Percentiles rank a stretch among this genome's conserved stretches.
Conservation (phyloP, 2,329 filamentous ascomycete genomes). For the Beauveria caledonica region DNA sequence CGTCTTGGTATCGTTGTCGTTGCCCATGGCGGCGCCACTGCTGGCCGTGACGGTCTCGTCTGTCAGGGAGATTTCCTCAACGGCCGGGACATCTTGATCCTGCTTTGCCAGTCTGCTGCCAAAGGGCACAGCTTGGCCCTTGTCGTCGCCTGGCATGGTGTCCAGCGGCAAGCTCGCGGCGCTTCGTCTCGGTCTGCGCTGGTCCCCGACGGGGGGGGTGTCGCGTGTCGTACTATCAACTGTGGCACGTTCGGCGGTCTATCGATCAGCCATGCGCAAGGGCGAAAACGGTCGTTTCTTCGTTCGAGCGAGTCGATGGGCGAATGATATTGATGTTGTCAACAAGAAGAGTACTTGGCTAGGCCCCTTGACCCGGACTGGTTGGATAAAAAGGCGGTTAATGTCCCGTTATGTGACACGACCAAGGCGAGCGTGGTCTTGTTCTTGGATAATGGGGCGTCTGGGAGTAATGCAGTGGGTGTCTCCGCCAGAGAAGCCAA, state of each 20-base stretch:
- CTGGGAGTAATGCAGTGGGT: neutral
- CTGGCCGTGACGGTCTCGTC: neutral
- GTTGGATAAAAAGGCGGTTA: neutral
- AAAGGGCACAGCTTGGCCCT: neutral
- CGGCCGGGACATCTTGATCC: neutral
- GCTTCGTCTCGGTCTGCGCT: neutral
- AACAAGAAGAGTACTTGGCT: neutral
- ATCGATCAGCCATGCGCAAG: neutral
- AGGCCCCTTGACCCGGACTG: neutral
- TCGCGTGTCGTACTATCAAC: neutral
- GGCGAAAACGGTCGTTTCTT: neutral
- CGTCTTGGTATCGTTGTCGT: neutral
- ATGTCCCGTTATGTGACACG: neutral
- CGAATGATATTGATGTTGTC: neutral
- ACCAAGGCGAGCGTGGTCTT: neutral
- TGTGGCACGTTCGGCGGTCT: neutral
- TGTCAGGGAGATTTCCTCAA: constrained; percentile 1
- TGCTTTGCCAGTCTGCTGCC: neutral
- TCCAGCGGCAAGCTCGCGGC: neutral
- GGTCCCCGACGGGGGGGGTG: neutral
- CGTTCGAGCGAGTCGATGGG: neutral
- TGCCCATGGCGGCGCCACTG: neutral
- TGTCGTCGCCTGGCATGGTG: neutral
- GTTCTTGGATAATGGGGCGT: neutral
- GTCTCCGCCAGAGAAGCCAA: neutral